Evolutionary conservation across 257 asterid genomes (phyloP), one percentile per base, ranked within the genome.

Genomic region (Leptodermis oblonga): DNA sequence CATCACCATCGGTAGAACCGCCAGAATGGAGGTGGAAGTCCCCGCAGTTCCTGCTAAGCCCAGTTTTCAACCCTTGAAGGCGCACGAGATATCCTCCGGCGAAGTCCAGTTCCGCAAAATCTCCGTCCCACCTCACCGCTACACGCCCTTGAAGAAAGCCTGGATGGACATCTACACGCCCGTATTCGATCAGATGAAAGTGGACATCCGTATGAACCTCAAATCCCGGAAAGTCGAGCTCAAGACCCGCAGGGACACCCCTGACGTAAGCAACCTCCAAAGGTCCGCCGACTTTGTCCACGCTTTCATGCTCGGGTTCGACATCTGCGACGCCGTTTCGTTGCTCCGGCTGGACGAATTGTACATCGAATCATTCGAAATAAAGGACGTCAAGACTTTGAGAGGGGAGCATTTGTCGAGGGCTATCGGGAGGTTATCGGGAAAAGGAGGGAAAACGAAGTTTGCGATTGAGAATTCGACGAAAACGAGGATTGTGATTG

Each of bases 271-370:
- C 82, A 83, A 92, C 74, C 89, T 92, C 67, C 97, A 89, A 66
- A 92, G 86, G n/a, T 83, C 86, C 70, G 96, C 97, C 2, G 98
- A 92, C 51, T 89, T 92, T n/a, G 92, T 86, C 23, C 98, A 92
- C 81, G 96, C 96, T 1, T 92, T 92, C 79, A 82, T 79, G 88
- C 87, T 92, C 0, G 98, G 98, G 3, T 89, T 92, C 60, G 98
- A 92, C 12, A 70, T 85, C 0, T 62, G 79, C 17, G 98, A 92
- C 39, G 94, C 94, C 0, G 84, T 85, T 7, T 85, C 96, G 8
- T 18, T 92, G 81, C 88, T 92, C 28, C 86, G 98, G 4, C 43
- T 92, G 82, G 98, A 92, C 59, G 98, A 89, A 78, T 84, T 92
- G 28, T 89, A 83, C 55, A 90, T 87, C 1, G 96, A 92, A 61